These are phyloP conservation scores for Ustilago hordei DNA, from an alignment of 1,284 basidiomycete species.

Conservation along the genomic window DNA sequence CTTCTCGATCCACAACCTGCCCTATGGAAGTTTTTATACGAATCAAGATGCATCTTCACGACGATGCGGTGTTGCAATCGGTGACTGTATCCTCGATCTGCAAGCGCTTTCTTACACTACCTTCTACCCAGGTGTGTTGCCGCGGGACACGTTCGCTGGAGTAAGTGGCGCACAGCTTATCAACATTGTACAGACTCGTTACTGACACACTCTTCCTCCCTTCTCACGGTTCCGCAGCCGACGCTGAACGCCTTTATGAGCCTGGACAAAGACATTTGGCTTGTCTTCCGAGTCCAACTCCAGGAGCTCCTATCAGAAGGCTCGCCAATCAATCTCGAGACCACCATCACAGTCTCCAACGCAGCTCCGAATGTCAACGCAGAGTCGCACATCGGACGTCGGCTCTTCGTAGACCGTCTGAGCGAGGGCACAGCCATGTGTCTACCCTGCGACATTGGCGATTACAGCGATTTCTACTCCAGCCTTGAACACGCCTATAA, in stretches of 20 bases:
- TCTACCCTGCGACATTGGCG: slow-evolving; percentile 47
- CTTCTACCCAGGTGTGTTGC: neutral
- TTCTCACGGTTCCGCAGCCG: slow-evolving; percentile 8
- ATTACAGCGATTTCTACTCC: slow-evolving; percentile 59
- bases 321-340: neutral
- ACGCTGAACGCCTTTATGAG: slow-evolving; percentile 45
- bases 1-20: slow-evolving; percentile 55
- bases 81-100: slow-evolving; percentile 52
- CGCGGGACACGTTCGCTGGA: neutral
- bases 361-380: neutral
- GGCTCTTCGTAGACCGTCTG: slow-evolving; percentile 5
- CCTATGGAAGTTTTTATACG: slow-evolving; percentile 52
- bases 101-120: slow-evolving; percentile 26
- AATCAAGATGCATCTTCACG: slow-evolving; percentile 1
- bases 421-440: slow-evolving; percentile 19
- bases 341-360: slow-evolving; percentile 2
- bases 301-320: slow-evolving; percentile 27
- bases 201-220: neutral
- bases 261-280: slow-evolving; percentile 12
- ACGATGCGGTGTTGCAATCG: slow-evolving; percentile 46
- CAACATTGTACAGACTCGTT: neutral
- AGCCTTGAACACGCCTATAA: slow-evolving; percentile 52
- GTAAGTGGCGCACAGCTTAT: neutral
- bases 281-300: slow-evolving; percentile 22
- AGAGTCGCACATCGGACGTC: neutral